Base-by-base conservation (phyloP, 75 land plant genomes). In the Selaginella moellendorffii region DNA sequence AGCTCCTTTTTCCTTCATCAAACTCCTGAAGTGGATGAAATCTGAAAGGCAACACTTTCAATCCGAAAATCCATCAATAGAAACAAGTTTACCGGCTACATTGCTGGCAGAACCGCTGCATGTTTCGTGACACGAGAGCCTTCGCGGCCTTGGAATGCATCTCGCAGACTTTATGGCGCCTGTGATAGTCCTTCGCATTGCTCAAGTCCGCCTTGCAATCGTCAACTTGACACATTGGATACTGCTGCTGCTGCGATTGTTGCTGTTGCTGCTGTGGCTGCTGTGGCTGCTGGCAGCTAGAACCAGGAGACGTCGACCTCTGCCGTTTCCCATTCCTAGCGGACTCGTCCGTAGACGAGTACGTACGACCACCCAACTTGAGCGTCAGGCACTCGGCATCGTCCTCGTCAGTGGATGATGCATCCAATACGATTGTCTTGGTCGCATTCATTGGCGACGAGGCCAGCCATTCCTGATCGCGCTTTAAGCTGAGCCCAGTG, bases 61-160 rank as follows among this genome's bases (percentile, higher is more conserved):
- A 36, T 36, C 14, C 14, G 46, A 14, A 36, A 36, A 5, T 36
- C 5, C 46, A 36, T 36, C 14, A 5, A 5, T 36, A 5, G 10
- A 14, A 36, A 14, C 46, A 36, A 5, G 46, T 5, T 36, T 36
- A 87, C 90, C 90, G 83, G 68, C 92, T 87, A 54, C 92, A 87
- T 65, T 87, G 92, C 74, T 87, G 92, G 68, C 92, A 87, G 63
- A 87, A 87, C n/a, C 92, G 74, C 69, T 87, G 92, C 88, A 87
- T 78, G 25, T 74, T 54, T 36, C 79, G 74, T n/a, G 77, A 68
- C 14, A 87, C 92, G 0, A 71, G 62, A 24, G 83, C 92, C 27
- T 68, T 78, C 31, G 64, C 68, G 5, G 92, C 85, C 65, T 87
- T 87, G 23, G 92, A 76, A 60, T 87, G 92, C 63, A 74, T 74